Percentiles rank a stretch among this genome's conserved stretches.
phyloP scores from a whole-genome alignment of 305 asterid genomes.

The Fraxinus albicans region DNA sequence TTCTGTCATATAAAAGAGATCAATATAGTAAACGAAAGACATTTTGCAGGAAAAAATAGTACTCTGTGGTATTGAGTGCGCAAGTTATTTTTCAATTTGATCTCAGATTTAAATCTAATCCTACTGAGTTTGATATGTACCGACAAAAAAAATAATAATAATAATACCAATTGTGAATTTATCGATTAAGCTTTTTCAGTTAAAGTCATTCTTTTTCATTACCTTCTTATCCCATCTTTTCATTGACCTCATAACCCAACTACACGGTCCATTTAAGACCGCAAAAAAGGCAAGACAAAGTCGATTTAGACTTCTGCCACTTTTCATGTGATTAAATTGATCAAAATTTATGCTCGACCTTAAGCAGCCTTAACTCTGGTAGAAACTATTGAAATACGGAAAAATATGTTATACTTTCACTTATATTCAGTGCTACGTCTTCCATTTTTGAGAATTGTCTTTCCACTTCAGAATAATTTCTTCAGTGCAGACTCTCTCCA shows the following conservation, averaged over 20 bases:
- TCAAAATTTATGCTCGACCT: neutral
- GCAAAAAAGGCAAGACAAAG: neutral
- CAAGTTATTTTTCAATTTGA: neutral
- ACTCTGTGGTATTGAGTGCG: neutral
- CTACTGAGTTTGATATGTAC: neutral
- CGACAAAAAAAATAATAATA: neutral
- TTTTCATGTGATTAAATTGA: neutral
- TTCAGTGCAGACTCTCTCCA: neutral
- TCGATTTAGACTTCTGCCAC: neutral
- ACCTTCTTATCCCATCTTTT: neutral
- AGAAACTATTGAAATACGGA: neutral
- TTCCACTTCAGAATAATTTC: neutral
- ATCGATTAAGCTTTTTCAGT: neutral
- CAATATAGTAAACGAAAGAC: constrained; percentile 3
- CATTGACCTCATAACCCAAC: neutral
- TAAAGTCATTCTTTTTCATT: neutral
- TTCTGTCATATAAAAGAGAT: constrained; percentile 36
- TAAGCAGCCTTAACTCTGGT: neutral
- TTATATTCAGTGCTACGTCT: neutral
- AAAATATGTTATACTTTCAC: neutral
- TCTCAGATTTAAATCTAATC: neutral
- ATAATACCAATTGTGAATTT: neutral
- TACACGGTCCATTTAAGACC: neutral
- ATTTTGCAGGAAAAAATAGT: neutral
- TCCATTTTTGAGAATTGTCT: neutral